Percentiles rank a stretch among this genome's conserved stretches.
These are phyloP conservation scores for Samsoniella hepiali DNA, from an alignment of 2,329 filamentous ascomycete genomes.

Conservation along the genomic window DNA sequence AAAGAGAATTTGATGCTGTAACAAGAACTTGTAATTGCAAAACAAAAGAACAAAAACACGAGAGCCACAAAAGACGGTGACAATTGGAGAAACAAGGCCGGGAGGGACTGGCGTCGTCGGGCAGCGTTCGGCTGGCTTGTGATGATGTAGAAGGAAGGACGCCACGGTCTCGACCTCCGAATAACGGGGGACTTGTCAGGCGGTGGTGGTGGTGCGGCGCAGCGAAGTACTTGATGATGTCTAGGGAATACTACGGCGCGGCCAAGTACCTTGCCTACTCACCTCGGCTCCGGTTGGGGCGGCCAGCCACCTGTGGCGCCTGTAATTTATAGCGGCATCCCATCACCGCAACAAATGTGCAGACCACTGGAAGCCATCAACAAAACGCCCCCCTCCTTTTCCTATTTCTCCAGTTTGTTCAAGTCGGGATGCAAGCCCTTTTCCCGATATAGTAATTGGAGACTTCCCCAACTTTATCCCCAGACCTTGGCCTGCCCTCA, in stretches of 20 bases:
- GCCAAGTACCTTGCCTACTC: not conserved
- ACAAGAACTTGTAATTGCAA: not conserved
- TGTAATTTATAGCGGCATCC: too few relatives aligned
- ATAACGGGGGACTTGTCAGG: not conserved
- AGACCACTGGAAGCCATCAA: too few relatives aligned
- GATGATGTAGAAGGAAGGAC: conserved; percentile 16
- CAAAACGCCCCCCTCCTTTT: too few relatives aligned
- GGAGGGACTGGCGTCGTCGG: not conserved
- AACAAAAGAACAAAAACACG: not conserved
- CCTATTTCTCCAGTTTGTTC: too few relatives aligned
- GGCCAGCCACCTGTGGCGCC: not conserved
- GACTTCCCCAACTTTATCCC: not conserved
- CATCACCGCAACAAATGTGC: too few relatives aligned
- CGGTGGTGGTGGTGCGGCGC: not conserved
- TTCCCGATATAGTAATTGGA: not conserved
- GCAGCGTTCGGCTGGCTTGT: conserved; percentile 9
- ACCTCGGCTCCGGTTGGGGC: not conserved
- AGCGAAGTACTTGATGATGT: not conserved
- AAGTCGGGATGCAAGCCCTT: too few relatives aligned
- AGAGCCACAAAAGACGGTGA: not conserved
- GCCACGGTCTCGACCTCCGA: conserved; percentile 1
- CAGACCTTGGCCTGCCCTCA: not conserved
- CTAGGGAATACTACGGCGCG: not conserved
- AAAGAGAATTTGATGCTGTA: not conserved
- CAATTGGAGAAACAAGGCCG: not conserved